Evolutionary conservation across 176 grass and related monocot genomes (phyloP).

Genomic region (Ananas comosus): DNA sequence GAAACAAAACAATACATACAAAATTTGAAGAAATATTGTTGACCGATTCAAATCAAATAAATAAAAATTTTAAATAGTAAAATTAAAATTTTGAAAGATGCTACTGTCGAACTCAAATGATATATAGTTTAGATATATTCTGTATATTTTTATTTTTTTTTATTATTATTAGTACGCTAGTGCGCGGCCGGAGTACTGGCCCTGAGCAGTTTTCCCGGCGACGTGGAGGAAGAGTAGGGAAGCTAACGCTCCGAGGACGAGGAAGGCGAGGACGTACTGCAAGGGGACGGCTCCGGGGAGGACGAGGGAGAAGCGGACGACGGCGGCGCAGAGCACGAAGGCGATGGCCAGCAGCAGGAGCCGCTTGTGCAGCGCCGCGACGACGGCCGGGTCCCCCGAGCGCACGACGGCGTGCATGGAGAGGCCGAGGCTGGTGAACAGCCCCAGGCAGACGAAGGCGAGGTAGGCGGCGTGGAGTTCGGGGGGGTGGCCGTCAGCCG

Average conservation of each 20-base stretch:
- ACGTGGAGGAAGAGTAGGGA: background rate
- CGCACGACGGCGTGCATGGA: constrained; percentile 24
- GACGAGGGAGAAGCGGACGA: background rate
- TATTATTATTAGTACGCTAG: too few relatives aligned
- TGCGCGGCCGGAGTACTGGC: too few relatives aligned
- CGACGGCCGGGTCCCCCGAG: background rate
- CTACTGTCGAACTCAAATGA: too few relatives aligned
- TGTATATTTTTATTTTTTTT: too few relatives aligned
- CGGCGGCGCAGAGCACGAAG: constrained; percentile 3
- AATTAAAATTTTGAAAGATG: too few relatives aligned
- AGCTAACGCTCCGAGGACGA: background rate
- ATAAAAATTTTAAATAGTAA: too few relatives aligned
- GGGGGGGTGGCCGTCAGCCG: background rate
- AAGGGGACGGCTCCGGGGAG: background rate
- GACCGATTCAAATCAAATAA: too few relatives aligned
- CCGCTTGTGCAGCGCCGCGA: constrained; percentile 16
- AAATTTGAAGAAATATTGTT: too few relatives aligned
- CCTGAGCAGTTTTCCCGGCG: background rate
- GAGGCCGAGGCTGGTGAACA: constrained; percentile 27
- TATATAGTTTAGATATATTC: too few relatives aligned
- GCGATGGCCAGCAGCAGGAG: constrained; percentile 13
- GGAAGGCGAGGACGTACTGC: background rate
- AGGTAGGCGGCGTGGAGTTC: background rate
- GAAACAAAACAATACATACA: too few relatives aligned
- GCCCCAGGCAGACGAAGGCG: background rate